These are phyloP conservation scores for Colletotrichum aenigma DNA, from an alignment of 2,329 filamentous ascomycete genomes.

Conservation along the genomic window DNA sequence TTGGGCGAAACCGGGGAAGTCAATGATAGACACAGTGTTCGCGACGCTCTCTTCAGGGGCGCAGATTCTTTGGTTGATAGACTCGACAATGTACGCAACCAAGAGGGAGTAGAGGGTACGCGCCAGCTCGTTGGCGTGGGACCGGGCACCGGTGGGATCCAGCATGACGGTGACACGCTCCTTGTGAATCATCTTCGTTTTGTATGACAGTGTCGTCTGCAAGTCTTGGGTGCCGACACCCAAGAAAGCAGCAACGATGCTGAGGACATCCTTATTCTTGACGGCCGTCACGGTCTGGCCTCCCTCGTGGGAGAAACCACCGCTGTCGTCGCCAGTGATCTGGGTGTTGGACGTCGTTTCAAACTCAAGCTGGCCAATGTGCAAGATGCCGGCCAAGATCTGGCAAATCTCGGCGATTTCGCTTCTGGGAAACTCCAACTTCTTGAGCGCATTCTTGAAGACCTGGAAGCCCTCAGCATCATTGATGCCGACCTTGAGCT, in stretches of 20 bases:
- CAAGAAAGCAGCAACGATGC: conserved; percentile 90
- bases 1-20: conserved; percentile 95
- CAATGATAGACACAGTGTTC: conserved; percentile 93
- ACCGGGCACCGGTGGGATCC: conserved; percentile 86
- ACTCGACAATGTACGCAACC: conserved; percentile 92
- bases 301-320: conserved; percentile 94
- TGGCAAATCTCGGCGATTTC: conserved; percentile 98
- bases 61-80: conserved; percentile 87
- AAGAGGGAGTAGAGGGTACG: conserved; percentile 92
- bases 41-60: conserved; percentile 85
- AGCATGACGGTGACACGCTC: conserved; percentile 99
- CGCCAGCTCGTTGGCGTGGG: conserved; percentile 92
- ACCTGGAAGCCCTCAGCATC: conserved; percentile 95
- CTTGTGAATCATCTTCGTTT: conserved; percentile 94
- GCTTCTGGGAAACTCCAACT: conserved; percentile 89
- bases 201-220: conserved; percentile 89
- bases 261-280: conserved; percentile 89
- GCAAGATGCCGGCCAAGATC: conserved; percentile 90
- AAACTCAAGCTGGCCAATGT: conserved; percentile 97
- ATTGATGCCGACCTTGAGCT: conserved; percentile 96
- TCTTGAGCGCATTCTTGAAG: conserved; percentile 94
- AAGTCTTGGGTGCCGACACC: conserved; percentile 82
- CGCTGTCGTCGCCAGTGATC: conserved; percentile 85
- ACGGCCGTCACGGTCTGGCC: conserved; percentile 84
- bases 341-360: conserved; percentile 81